A percentile compares a stretch with the other conserved stretches of the same genome.
Conservation (phyloP, 345 rosid species). For the Arabidopsis thaliana region DNA sequence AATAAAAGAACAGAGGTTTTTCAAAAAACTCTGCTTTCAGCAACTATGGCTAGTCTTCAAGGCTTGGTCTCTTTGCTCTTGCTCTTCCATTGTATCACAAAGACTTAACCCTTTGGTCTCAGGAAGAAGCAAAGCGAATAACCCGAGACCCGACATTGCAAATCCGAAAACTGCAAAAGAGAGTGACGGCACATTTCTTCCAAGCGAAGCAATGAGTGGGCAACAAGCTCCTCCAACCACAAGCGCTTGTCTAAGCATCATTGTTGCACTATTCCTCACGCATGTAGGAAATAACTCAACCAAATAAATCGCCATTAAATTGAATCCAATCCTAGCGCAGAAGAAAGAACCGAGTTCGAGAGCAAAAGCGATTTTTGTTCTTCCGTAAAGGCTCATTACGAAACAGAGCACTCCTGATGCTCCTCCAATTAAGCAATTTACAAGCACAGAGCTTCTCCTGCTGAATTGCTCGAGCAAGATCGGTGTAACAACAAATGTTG, state of each 20-base stretch:
- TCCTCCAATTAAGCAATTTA: slow-evolving; percentile 48
- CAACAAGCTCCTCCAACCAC: slow-evolving; percentile 45
- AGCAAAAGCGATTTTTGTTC: slow-evolving; percentile 33
- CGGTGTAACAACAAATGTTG: slow-evolving; percentile 47
- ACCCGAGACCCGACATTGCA: slow-evolving; percentile 34
- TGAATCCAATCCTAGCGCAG: slow-evolving; percentile 49
- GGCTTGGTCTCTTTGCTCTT: slow-evolving; percentile 43
- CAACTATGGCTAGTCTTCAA: slow-evolving; percentile 14
- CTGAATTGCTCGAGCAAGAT: slow-evolving; percentile 43
- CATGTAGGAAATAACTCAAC: slow-evolving; percentile 60
- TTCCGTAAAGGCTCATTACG: not conserved
- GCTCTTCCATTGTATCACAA: slow-evolving; percentile 52
- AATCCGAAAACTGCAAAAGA: slow-evolving; percentile 50
- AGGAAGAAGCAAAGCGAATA: slow-evolving; percentile 42
- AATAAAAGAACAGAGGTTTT: not conserved
- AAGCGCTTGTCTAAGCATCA: slow-evolving; percentile 54
- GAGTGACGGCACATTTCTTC: slow-evolving; percentile 26
- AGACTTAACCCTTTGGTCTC: slow-evolving; percentile 47
- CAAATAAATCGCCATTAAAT: slow-evolving; percentile 50
- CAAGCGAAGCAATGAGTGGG: slow-evolving; percentile 47
- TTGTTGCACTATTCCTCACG: slow-evolving; percentile 54
- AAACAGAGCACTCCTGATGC: slow-evolving; percentile 48
- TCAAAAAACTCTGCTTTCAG: not conserved
- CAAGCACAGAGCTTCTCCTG: slow-evolving; percentile 50
- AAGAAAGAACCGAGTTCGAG: slow-evolving; percentile 63